These are phyloP conservation scores for Colletotrichum viniferum DNA, from an alignment of 2,329 filamentous ascomycete genomes.

Conservation along the genomic window DNA sequence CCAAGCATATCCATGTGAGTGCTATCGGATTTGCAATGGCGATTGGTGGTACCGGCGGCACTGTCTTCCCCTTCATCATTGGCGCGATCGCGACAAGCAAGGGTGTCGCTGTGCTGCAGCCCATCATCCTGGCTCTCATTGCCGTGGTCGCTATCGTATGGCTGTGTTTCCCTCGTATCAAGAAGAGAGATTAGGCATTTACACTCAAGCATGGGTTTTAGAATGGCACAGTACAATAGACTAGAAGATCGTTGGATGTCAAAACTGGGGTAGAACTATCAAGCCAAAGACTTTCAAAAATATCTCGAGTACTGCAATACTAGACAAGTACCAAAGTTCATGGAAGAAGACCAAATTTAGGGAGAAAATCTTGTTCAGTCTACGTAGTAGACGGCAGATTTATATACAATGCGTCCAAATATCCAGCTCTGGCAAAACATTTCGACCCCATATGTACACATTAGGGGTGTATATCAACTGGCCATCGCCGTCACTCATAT, in stretches of 20 bases:
- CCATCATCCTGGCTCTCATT: constrained; percentile 51
- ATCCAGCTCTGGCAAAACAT: constrained; percentile 5
- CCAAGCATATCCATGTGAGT: constrained; percentile 71
- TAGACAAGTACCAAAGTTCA: fast-evolving
- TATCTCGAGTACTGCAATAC: background rate
- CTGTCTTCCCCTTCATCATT: constrained; percentile 64
- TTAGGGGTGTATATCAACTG: background rate
- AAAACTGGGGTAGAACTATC: background rate
- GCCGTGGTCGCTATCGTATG: constrained; percentile 36
- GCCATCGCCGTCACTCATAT: background rate
- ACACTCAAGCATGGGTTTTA: background rate
- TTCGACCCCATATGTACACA: background rate
- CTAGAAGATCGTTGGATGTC: background rate
- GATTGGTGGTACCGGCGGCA: constrained; percentile 72
- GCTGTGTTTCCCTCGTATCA: constrained; percentile 38
- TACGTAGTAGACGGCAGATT: background rate
- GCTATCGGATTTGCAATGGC: constrained; percentile 77
- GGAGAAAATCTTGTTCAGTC: background rate
- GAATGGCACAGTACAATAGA: background rate
- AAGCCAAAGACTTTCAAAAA: fast-evolving
- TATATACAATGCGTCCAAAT: constrained; percentile 1
- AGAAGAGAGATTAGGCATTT: constrained; percentile 32
- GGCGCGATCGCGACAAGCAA: constrained; percentile 62
- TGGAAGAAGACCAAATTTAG: background rate
- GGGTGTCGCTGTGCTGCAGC: constrained; percentile 55